Evolutionary conservation across 257 asterid species (phyloP).

Genomic region (Solanum lycopersicoides): DNA sequence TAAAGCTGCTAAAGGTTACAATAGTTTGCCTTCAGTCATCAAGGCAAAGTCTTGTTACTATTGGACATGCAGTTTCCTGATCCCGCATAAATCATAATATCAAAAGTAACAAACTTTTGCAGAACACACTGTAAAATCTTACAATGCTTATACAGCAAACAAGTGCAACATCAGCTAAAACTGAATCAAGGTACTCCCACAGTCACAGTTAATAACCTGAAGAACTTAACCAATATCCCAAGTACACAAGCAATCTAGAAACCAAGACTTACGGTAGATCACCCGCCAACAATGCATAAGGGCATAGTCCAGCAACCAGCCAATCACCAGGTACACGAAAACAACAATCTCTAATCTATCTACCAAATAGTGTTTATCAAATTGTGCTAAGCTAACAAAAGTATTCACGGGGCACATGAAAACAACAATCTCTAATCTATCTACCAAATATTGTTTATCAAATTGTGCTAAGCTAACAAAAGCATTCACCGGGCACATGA

Average conservation of each 20-base stretch:
- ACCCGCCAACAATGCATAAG: not conserved
- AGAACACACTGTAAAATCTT: not conserved
- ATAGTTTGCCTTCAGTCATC: not conserved
- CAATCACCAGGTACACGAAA: not conserved
- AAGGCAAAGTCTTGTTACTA: not conserved
- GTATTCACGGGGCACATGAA: not conserved
- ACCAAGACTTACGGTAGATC: not conserved
- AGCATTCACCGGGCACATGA: not conserved
- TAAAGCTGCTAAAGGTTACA: not conserved
- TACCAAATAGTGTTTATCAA: not conserved
- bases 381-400: not conserved
- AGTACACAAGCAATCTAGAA: not conserved
- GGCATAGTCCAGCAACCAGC: not conserved
- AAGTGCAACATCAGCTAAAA: not conserved
- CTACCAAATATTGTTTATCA: not conserved
- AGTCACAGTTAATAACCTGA: not conserved
- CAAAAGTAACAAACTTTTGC: not conserved
- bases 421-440: not conserved
- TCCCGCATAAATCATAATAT: not conserved
- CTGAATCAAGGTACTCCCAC: not conserved
- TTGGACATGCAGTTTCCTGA: not conserved
- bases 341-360: not conserved
- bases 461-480: not conserved
- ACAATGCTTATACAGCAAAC: not conserved
- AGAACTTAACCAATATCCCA: not conserved